Base-by-base conservation (phyloP, 2,329 filamentous ascomycete genomes). In the Ceratocystiopsis brevicomis region DNA sequence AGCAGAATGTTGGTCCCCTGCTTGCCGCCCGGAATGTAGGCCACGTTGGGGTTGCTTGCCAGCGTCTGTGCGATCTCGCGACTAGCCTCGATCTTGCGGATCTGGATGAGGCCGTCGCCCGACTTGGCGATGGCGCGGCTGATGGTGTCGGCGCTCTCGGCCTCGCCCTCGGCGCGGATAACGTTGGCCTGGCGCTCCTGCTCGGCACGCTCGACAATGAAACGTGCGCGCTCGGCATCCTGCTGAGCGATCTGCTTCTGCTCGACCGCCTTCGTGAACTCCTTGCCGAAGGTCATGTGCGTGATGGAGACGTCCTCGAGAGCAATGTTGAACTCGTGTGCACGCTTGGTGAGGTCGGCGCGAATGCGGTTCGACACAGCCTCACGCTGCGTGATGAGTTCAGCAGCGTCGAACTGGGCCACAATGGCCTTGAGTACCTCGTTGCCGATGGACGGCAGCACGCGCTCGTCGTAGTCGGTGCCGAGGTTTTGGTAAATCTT, bases 171-270 rank as follows among this genome's bases (percentile, higher is more conserved):
- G 42, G 90, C 90, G 45, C 90, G 77, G 63, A 98, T 98, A 56
- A 98, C 90, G 66, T 90, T 96, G 54, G 90, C 90, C 67, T 98
- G 90, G 56, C 90, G 75, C 69, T 98, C 90, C 69, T 98, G 90
- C 73, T 98, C 90, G 48, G 90, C 90, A 62, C 85, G 85, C 73
- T 98, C 90, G 60, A 98, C 90, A 53, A 98, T 92, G 69, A 98
- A 98, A 52, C 90, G 76, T 40, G 90, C 90, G 51, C 90, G 76
- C 72, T 98, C 90, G 50, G 90, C 90, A 59, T 98, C 90, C 66
- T 98, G 90, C 68, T 98, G 90, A 44, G 90, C 90, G 61, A 98
- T 98, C 71, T 98, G 90, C 78, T 98, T 98, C 76, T 98, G 90
- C 69, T 98, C 90, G 56, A 98, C 90, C 51, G 90, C 90, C 63